Conservation (phyloP, 306 rosid genomes). For the Begonia peltatifolia region DNA sequence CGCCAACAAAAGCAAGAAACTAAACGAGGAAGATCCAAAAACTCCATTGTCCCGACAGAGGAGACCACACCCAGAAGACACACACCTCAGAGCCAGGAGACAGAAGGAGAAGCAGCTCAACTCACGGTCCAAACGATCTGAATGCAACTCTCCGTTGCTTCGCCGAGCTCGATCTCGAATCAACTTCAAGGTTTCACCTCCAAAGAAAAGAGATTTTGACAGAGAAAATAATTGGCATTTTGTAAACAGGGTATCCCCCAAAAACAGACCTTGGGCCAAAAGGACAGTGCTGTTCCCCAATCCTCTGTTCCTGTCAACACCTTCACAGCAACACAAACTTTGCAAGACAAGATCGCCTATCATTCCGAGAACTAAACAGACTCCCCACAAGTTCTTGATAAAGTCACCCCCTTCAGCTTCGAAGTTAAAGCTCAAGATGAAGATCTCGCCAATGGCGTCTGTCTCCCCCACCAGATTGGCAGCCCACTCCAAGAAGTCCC, state of each 20-base stretch:
- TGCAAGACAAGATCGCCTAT: constrained; percentile 69
- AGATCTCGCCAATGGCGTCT: constrained; percentile 33
- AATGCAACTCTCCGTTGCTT: constrained; percentile 34
- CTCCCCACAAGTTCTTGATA: constrained; percentile 83
- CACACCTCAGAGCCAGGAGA: constrained; percentile 64
- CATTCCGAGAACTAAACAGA: constrained; percentile 37
- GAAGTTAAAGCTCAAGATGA: constrained; percentile 43
- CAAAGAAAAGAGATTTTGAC: constrained; percentile 45
- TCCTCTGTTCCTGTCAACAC: constrained; percentile 59
- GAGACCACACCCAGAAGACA: constrained; percentile 30
- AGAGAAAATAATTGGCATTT: constrained; percentile 35
- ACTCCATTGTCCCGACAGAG: constrained; percentile 51
- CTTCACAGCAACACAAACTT: constrained; percentile 37
- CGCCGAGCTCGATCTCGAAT: constrained; percentile 75
- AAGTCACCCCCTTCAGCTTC: constrained; percentile 69
- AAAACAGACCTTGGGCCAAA: constrained; percentile 72
- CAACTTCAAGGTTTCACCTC: constrained; percentile 83
- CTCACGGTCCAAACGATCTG: constrained; percentile 15
- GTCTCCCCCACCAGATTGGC: constrained; percentile 31
- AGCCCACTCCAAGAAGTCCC: constrained; percentile 32
- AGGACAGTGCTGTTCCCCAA: constrained; percentile 86
- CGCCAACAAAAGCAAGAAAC: constrained; percentile 19
- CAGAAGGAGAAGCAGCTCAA: constrained; percentile 64
- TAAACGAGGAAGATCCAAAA: constrained; percentile 46
- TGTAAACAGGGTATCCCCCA: constrained; percentile 81